Evolutionary conservation across 2,329 filamentous ascomycete genomes (phyloP), one percentile per base, ranked within the genome.

Genomic region (Whalleya microplaca): DNA sequence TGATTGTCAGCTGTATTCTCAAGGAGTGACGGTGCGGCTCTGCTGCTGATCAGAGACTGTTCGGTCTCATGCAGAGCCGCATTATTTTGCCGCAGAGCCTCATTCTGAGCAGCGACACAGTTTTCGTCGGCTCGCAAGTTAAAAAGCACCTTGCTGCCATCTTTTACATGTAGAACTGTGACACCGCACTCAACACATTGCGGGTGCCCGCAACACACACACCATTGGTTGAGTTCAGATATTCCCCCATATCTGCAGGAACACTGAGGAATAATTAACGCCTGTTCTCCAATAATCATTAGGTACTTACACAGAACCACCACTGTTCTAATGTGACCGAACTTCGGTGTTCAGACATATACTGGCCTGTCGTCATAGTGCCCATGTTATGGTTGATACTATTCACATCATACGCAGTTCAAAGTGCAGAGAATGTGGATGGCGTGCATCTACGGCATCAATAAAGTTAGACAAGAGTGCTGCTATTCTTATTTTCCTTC

Each of bases 241-340:
- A 56, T 56, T 8, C 48, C 56, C 12, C 56, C 52, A 37, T 16
- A 37, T 18, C 21, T 21, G 21, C 56, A 59, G 3, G 41, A 18
- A n/a, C 56, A 59, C 53, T 56, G 12, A 21, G 19, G 4, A 42
- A 21, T 3, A 21, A 47, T 53, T 43, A 51, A 45, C 40, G 41
- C 48, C 20, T 7, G 18, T 20, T 12, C 19, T 2, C 23, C 23
- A 27, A 27, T 27, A 27, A 27, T 27, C 9, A 27, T 4, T 9
- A 27, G 23, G 4, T 27, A 54, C 56, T 55, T 53, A 59, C 56
- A 44, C 56, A 59, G 32, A 47, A 53, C 56, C 56, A 59, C 14
- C 23, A 27, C 9, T 4, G 23, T 27, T 27, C 23, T 9, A 27
- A 27, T 27, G 4, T 27, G 23, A 27, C 9, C 23, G 4, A 27